phyloP scores from a whole-genome alignment of 78 protist genomes.

The Bodo saltans region DNA sequence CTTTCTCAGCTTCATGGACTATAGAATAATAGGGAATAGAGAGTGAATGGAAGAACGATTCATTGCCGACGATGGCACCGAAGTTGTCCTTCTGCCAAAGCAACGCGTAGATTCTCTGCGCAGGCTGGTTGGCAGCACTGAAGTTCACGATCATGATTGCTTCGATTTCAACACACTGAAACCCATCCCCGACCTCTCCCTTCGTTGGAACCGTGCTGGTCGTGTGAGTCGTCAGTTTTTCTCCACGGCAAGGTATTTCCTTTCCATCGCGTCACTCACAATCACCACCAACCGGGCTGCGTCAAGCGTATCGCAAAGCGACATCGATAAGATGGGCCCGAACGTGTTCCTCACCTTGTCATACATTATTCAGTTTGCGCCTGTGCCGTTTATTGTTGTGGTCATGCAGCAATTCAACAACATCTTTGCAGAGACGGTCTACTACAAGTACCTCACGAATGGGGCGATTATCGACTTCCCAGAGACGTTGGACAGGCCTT shows the following conservation, averaged over 20 bases:
- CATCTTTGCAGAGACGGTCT: not conserved
- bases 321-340: not conserved
- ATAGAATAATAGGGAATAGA: too few relatives aligned
- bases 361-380: not conserved
- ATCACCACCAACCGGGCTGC: not conserved
- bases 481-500: not conserved
- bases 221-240: not conserved
- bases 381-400: not conserved
- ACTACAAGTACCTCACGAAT: not conserved
- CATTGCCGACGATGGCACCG: too few relatives aligned
- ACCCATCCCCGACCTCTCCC: not conserved
- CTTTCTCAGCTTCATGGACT: too few relatives aligned
- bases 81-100: too few relatives aligned
- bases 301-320: not conserved
- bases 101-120: too few relatives aligned
- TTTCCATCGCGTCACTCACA: too few relatives aligned
- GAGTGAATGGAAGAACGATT: too few relatives aligned
- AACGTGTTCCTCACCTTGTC: not conserved
- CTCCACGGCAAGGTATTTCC: too few relatives aligned
- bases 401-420: not conserved
- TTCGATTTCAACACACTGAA: not conserved
- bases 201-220: too few relatives aligned
- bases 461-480: not conserved
- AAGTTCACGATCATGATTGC: not conserved
- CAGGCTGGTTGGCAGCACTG: too few relatives aligned